Evolutionary conservation across 176 grass and related monocot species (phyloP), one percentile per base, ranked within the genome.

Genomic region (Poa annua): DNA sequence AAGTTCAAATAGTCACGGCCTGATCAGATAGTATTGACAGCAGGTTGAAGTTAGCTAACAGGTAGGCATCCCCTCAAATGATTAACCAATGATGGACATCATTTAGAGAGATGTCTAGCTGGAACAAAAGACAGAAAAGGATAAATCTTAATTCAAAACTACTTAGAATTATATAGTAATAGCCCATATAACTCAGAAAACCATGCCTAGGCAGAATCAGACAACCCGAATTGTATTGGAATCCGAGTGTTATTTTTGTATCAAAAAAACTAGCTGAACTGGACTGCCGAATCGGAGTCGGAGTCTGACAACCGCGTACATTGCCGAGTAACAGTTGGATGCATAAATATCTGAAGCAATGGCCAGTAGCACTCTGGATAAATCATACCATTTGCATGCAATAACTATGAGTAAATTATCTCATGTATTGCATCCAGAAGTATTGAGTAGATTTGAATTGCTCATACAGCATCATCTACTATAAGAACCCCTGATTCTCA

Each of bases 121-220:
- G 25, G 39, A 33, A 77, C 25, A 34, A 47, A 84, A 11, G 52
- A 77, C 35, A 57, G 15, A 21, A 77, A 81, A 70, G 17, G 32
- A 52, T 52, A 81, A 76, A 63, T 49, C 49, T 48, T 59, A 75
- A 36, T 11, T 66, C 4, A 59, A 21, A 82, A 49, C 7, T 32
- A 24, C 7, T 33, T 55, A 19, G 45, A 36, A 52, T 11, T 26
- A 63, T 29, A 74, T 34, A 52, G 71, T 14, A 64, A 75, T 44
- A n/a, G 8, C 19, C 3, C 15, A 20, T 21, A 68, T 68, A 19
- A 12, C 44, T 73, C 14, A 5, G 22, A 16, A 73, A 73, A 73
- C 44, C 13, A 73, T 32, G 44, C 13, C 44, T 16, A 26, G 70
- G 44, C 44, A 29, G 44, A 72, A 73, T 19, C 14, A 0, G 13